These are phyloP conservation scores for Aureobasidium sp. DNA, from an alignment of 2,329 filamentous ascomycete species.

Conservation along the genomic window DNA sequence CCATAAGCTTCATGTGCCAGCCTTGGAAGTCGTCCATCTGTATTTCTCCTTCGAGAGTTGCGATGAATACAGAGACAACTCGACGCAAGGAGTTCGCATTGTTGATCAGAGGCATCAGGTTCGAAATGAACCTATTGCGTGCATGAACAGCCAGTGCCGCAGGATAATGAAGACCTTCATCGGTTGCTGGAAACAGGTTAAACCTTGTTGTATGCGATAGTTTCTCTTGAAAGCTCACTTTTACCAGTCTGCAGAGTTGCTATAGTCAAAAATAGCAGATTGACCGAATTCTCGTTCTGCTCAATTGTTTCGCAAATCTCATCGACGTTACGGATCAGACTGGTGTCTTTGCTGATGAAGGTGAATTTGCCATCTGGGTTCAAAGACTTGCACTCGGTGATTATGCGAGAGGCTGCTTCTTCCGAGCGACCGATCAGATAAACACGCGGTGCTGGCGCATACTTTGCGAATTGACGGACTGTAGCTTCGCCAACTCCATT, in stretches of 20 bases:
- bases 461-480: constrained; percentile 21
- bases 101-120: constrained; percentile 40
- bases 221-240: no score
- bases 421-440: constrained; percentile 28
- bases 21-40: constrained; percentile 28
- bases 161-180: no score
- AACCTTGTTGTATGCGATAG: no score
- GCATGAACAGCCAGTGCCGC: constrained; percentile 38
- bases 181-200: no score
- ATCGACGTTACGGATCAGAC: constrained; percentile 55
- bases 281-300: constrained; percentile 53
- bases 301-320: constrained; percentile 54
- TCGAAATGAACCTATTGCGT: constrained; percentile 42
- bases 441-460: constrained; percentile 4
- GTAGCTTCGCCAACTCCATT: constrained; percentile 27
- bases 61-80: constrained; percentile 31
- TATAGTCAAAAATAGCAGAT: constrained; percentile 57
- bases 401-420: neutral
- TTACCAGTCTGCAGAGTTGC: constrained; percentile 37
- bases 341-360: constrained; percentile 54
- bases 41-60: constrained; percentile 30
- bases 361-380: constrained; percentile 31
- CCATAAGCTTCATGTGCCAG: constrained; percentile 25
- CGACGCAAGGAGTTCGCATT: constrained; percentile 26
- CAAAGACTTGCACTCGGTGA: neutral